phyloP scores from a whole-genome alignment of 164 flowering plant genomes.

The Nymphaea thermarum region DNA sequence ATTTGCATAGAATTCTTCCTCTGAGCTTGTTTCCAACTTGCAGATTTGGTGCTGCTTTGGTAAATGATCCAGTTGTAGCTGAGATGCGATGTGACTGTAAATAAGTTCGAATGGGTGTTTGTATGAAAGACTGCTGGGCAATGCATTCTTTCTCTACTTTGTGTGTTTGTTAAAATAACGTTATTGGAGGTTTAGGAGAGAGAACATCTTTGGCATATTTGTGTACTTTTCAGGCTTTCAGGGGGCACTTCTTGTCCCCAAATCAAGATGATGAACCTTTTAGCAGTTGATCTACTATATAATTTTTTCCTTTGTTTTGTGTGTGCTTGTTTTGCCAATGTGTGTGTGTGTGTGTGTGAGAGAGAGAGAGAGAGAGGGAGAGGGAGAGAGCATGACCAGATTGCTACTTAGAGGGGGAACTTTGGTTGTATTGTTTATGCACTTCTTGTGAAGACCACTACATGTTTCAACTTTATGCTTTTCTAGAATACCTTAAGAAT shows the following conservation, averaged over 20 bases:
- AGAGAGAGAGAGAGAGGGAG: no score
- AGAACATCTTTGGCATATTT: background rate
- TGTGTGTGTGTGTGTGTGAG: no score
- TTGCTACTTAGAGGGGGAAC: no score
- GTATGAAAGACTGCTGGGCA: background rate
- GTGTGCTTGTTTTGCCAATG: no score
- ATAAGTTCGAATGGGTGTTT: background rate
- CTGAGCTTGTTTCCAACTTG: background rate
- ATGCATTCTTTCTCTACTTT: background rate
- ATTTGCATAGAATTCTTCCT: no score
- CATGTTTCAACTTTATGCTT: no score
- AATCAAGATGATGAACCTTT: background rate
- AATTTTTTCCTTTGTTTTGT: no score
- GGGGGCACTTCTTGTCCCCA: background rate
- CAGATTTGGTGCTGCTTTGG: constrained; percentile 4
- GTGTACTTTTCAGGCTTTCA: background rate
- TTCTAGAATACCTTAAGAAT: no score
- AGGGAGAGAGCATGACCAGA: no score
- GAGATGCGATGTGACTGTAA: background rate
- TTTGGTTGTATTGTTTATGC: no score
- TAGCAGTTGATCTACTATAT: background rate
- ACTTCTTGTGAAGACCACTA: no score
- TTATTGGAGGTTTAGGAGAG: background rate
- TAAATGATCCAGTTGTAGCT: background rate
- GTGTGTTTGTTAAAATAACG: background rate